Conservation (phyloP, 768 basidiomycete genomes). For the Lactarius evosmus region DNA sequence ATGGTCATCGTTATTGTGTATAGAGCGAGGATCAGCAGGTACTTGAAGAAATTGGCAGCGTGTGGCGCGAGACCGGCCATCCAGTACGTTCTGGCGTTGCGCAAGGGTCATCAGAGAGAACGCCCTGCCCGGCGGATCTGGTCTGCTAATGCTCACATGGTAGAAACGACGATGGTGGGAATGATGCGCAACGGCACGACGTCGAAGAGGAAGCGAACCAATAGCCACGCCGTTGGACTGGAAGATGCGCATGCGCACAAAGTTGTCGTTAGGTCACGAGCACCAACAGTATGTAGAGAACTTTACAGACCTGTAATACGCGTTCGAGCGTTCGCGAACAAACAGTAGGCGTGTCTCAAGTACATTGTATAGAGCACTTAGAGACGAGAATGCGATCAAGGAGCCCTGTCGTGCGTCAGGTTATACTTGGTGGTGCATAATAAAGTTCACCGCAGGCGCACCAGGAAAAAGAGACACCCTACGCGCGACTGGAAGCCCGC, state of each 20-base stretch:
- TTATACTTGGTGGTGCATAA: neutral
- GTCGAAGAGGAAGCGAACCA: conserved; percentile 87
- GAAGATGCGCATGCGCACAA: neutral
- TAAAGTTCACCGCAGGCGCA: conserved; percentile 32
- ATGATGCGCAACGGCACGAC: conserved; percentile 84
- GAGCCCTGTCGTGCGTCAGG: conserved; percentile 54
- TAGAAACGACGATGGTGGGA: conserved; percentile 82
- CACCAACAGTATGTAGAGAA: neutral
- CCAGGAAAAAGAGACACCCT: conserved; percentile 94
- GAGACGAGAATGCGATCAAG: conserved; percentile 84
- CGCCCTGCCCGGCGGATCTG: neutral
- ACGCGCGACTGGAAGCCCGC: conserved; percentile 92
- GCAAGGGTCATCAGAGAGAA: neutral
- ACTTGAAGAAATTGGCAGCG: conserved; percentile 90
- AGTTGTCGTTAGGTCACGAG: conserved; percentile 9
- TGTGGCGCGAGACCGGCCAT: conserved; percentile 87
- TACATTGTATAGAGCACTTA: conserved; percentile 88
- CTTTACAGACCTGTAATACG: conserved; percentile 70
- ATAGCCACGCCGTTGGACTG: conserved; percentile 86
- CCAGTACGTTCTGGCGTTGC: conserved; percentile 70
- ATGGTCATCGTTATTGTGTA: conserved; percentile 85
- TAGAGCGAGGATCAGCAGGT: conserved; percentile 82
- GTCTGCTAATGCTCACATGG: conserved; percentile 54
- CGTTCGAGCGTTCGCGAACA: conserved; percentile 80
- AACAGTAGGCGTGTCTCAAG: conserved; percentile 83